phyloP scores from a whole-genome alignment of 2,329 filamentous ascomycete genomes.

The Ascosphaera apis region DNA sequence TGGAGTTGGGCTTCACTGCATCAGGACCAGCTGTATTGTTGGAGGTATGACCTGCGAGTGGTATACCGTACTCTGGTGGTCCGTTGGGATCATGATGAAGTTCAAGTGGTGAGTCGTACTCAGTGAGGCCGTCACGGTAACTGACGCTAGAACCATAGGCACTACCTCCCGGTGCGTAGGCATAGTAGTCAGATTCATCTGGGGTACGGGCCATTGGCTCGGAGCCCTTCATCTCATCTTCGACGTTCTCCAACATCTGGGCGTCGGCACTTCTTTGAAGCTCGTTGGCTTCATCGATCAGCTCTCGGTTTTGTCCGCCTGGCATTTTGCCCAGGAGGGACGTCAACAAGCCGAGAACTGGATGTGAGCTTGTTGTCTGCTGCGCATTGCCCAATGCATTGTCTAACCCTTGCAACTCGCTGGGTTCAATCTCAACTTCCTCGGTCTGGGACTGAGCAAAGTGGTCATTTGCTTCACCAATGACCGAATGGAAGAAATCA shows the following conservation, averaged over 20 bases:
- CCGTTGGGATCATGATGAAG: background rate
- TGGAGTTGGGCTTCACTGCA: conserved; percentile 43
- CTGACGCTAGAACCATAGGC: conserved; percentile 1
- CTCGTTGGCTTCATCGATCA: conserved; percentile 41
- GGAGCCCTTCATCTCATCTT: background rate
- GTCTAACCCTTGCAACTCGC: conserved; percentile 27
- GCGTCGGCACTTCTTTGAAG: conserved; percentile 38
- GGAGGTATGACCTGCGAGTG: conserved; percentile 14
- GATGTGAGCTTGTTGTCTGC: conserved; percentile 21
- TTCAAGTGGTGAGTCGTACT: background rate
- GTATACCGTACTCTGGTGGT: conserved; percentile 20
- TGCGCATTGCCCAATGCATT: conserved; percentile 48
- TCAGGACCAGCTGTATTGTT: conserved; percentile 22
- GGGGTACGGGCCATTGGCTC: background rate
- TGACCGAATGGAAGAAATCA: conserved; percentile 61
- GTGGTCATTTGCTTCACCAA: conserved; percentile 56
- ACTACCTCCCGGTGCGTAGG: conserved; percentile 15
- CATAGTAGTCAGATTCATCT: conserved; percentile 16
- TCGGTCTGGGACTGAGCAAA: conserved; percentile 71
- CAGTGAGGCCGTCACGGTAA: background rate
- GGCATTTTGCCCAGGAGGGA: conserved; percentile 56
- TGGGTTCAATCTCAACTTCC: conserved; percentile 18
- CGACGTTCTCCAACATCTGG: conserved; percentile 36
- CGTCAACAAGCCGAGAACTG: conserved; percentile 37
- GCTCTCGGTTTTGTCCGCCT: conserved; percentile 31